Evolutionary conservation across 1,139 yeast species (phyloP).

Genomic region (Blastobotrys petasosporus): DNA sequence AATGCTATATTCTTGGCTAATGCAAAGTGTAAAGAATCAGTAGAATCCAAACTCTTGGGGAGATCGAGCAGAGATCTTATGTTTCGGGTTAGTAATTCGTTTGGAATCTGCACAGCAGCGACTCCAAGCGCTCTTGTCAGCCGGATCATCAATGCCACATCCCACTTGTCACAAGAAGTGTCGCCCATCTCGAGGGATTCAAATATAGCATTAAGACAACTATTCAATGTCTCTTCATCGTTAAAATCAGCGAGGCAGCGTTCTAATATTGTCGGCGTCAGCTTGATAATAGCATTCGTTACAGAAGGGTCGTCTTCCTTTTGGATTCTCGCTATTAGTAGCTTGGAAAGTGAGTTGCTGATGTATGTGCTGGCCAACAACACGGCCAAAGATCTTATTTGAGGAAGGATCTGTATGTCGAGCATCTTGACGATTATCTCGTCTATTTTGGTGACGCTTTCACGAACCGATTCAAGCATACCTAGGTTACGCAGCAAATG

Average conservation of each 20-base stretch:
- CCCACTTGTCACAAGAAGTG: constrained; percentile 12
- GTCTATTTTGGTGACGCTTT: constrained; percentile 14
- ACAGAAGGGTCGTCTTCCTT: background rate
- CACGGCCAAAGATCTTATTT: constrained; percentile 12
- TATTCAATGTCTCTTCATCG: too few relatives aligned
- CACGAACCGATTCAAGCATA: constrained; percentile 8
- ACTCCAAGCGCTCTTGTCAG: constrained; percentile 21
- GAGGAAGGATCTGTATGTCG: constrained; percentile 16
- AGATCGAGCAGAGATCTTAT: too few relatives aligned
- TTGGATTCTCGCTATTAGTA: background rate
- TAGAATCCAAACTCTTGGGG: too few relatives aligned
- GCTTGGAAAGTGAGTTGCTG: too few relatives aligned
- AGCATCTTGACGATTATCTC: constrained; percentile 19
- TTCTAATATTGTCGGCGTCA: background rate
- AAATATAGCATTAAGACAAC: too few relatives aligned
- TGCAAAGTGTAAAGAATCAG: too few relatives aligned
- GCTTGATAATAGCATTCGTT: background rate
- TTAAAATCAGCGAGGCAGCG: too few relatives aligned
- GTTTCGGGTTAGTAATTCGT: background rate
- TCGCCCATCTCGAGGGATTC: too few relatives aligned
- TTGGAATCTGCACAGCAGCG: constrained; percentile 13
- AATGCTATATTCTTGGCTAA: constrained; percentile 13
- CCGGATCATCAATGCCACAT: constrained; percentile 14
- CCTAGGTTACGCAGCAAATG: constrained; percentile 25
- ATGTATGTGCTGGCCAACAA: constrained; percentile 7